phyloP scores from a whole-genome alignment of 352 stramenopile genomes.

The Phytophthora nicotianae region DNA sequence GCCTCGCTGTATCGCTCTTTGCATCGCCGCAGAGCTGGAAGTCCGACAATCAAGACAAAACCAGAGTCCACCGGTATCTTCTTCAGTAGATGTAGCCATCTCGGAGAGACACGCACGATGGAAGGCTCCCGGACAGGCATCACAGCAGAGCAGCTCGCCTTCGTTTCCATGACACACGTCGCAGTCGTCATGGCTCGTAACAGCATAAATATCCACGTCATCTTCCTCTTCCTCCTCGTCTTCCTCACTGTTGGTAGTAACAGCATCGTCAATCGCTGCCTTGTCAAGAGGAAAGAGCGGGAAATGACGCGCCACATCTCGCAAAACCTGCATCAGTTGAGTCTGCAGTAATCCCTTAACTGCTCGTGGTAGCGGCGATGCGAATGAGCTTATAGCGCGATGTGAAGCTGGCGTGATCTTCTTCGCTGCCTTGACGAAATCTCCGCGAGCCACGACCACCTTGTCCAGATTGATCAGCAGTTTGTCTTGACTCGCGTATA shows the following conservation, averaged over 20 bases:
- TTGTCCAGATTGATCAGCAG: conserved; percentile 75
- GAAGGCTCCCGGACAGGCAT: conserved; percentile 67
- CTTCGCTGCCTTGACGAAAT: conserved; percentile 73
- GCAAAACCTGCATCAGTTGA: conserved; percentile 47
- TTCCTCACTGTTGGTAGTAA: conserved; percentile 17
- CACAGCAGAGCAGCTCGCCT: conserved; percentile 63
- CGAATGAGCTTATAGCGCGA: conserved; percentile 71
- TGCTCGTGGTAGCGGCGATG: conserved; percentile 68
- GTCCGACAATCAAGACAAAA: conserved; percentile 63
- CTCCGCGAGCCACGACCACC: conserved; percentile 70
- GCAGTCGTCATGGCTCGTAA: conserved; percentile 66
- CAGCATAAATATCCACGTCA: conserved; percentile 73
- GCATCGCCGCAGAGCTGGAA: conserved; percentile 29
- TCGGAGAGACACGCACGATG: conserved; percentile 52
- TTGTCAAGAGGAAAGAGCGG: conserved; percentile 67
- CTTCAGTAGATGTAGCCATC: conserved; percentile 14
- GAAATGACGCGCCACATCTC: conserved; percentile 56
- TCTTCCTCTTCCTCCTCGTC: conserved; percentile 55
- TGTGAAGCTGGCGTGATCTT: conserved; percentile 88
- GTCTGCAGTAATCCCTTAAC: conserved; percentile 52
- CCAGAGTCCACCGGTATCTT: conserved; percentile 34
- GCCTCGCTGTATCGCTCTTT: conserved; percentile 28
- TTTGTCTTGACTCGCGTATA: conserved; percentile 84
- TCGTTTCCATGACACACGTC: conserved; percentile 71
- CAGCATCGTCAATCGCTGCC: conserved; percentile 44